phyloP scores from a whole-genome alignment of 495 filamentous ascomycete genomes.

The Xylaria castorea region DNA sequence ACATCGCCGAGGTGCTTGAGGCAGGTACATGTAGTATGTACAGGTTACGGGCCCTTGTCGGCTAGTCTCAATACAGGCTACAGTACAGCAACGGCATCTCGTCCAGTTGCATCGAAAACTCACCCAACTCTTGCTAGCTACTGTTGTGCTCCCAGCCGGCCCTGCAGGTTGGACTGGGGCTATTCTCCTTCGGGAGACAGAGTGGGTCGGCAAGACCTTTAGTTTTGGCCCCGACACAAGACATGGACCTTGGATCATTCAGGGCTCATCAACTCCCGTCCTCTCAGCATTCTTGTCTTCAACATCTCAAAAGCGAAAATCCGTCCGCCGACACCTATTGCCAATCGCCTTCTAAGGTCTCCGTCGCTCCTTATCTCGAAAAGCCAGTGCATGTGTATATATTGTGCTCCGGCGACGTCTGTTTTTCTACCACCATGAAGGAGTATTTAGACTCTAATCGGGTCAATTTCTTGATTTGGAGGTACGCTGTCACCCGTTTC shows the following conservation, averaged over 20 bases:
- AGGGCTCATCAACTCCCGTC: constrained; percentile 38
- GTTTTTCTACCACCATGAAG: constrained; percentile 54
- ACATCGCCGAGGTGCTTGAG: not conserved
- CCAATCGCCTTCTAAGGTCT: not conserved
- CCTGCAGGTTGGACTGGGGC: constrained; percentile 28
- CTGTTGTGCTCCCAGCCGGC: constrained; percentile 22
- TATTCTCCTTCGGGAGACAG: constrained; percentile 10
- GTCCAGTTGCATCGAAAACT: constrained; percentile 21
- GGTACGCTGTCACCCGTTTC: constrained; percentile 64
- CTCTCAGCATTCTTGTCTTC: constrained; percentile 38
- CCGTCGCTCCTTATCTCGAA: constrained; percentile 24
- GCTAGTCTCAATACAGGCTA: constrained; percentile 11
- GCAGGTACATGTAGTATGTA: constrained; percentile 11
- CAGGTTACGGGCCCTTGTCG: not conserved
- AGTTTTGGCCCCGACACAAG: constrained; percentile 35
- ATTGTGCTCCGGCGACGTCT: constrained; percentile 19
- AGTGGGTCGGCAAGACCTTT: constrained; percentile 30
- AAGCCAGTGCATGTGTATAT: not conserved
- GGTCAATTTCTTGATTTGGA: constrained; percentile 98
- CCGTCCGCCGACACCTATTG: constrained; percentile 13
- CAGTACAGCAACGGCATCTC: constrained; percentile 10
- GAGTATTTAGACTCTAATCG: constrained; percentile 83
- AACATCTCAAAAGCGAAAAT: constrained; percentile 27
- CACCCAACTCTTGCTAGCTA: constrained; percentile 6
- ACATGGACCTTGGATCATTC: constrained; percentile 34